Conservation (phyloP, 768 basidiomycete genomes). For the Xerocomellus amylosporus region DNA sequence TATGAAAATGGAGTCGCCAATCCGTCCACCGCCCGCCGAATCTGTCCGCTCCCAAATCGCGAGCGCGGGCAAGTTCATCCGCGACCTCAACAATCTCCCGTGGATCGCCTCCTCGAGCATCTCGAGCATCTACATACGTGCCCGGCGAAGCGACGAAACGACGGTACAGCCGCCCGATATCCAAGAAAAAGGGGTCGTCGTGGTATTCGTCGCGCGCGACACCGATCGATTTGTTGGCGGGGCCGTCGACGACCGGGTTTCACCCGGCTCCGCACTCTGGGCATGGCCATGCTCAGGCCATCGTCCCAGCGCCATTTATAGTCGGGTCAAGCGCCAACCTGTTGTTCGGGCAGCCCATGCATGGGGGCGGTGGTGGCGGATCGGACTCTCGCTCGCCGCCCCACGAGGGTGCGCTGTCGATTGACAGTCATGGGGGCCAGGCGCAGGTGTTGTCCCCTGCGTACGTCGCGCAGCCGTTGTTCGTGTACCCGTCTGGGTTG, state of each 20-base stretch:
- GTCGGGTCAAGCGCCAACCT: slow-evolving; percentile 32
- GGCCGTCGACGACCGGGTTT: slow-evolving; percentile 32
- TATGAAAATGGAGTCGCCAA: slow-evolving; percentile 45
- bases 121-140: slow-evolving; percentile 47
- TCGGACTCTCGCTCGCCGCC: slow-evolving; percentile 30
- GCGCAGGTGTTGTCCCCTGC: slow-evolving; percentile 25
- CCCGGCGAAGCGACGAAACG: slow-evolving; percentile 36
- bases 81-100: slow-evolving; percentile 41
- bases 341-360: slow-evolving; percentile 25
- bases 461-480: slow-evolving; percentile 30
- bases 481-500: slow-evolving; percentile 31
- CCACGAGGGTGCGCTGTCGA: slow-evolving; percentile 28
- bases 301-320: slow-evolving; percentile 28
- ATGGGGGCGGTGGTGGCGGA: slow-evolving; percentile 9
- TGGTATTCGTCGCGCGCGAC: slow-evolving; percentile 32
- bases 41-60: slow-evolving; percentile 36
- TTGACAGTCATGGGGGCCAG: slow-evolving; percentile 34
- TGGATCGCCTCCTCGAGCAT: slow-evolving; percentile 47
- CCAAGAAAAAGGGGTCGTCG: slow-evolving; percentile 25
- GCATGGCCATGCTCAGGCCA: not conserved
- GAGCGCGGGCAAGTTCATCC: slow-evolving; percentile 37
- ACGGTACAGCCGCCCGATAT: slow-evolving; percentile 29
- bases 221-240: slow-evolving; percentile 30
- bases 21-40: slow-evolving; percentile 38
- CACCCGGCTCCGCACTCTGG: slow-evolving; percentile 18